These are phyloP conservation scores for Plantago elongata DNA, from an alignment of 257 asterid genomes.

Conservation along the genomic window DNA sequence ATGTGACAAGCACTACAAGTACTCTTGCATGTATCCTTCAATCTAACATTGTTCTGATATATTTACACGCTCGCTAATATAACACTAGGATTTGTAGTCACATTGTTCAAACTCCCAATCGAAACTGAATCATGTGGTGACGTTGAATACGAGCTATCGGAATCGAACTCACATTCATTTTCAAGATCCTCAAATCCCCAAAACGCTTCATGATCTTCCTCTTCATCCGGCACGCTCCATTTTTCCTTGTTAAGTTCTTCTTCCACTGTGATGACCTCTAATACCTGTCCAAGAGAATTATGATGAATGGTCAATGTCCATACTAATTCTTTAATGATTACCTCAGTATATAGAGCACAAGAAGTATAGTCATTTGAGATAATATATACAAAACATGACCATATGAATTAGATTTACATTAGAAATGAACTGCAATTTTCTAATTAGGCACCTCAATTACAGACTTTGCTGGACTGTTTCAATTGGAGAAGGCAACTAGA, in stretches of 20 bases:
- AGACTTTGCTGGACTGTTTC: constrained; percentile 16
- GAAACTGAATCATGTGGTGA: constrained; percentile 52
- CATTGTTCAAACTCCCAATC: constrained; percentile 34
- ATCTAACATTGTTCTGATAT: constrained; percentile 12
- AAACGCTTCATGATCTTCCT: constrained; percentile 60
- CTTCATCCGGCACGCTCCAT: constrained; percentile 77
- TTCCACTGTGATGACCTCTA: constrained; percentile 48
- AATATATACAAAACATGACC: not conserved
- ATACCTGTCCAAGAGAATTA: constrained; percentile 35
- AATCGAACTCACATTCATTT: constrained; percentile 44
- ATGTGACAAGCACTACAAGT: not conserved
- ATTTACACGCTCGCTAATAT: constrained; percentile 19
- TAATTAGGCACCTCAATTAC: not conserved
- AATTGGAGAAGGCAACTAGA: constrained; percentile 14
- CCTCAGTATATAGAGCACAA: not conserved
- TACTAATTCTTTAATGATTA: not conserved
- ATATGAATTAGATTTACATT: no score
- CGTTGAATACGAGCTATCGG: constrained; percentile 47
- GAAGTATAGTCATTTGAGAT: constrained; percentile 7
- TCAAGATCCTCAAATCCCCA: constrained; percentile 96
- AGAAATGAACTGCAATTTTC: not conserved
- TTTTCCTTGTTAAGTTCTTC: constrained; percentile 54
- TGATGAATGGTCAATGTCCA: not conserved
- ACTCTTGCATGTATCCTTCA: constrained; percentile 14
- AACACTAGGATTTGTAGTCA: constrained; percentile 12